phyloP scores from a whole-genome alignment of 805 yeast genomes.

The Yarrowia sp. region DNA sequence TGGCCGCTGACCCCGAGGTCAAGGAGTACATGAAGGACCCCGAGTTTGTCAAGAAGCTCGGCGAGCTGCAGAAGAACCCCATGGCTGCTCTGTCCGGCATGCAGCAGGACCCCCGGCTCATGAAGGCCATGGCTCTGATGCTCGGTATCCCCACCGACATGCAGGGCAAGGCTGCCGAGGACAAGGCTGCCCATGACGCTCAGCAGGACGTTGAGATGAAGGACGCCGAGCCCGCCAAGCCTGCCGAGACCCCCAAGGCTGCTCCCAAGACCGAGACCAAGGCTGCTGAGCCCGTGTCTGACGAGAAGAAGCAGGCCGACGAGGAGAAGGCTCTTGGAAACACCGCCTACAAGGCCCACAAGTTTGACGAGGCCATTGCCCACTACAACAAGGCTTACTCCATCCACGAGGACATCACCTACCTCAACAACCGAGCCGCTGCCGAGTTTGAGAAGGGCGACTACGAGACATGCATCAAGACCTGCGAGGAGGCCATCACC shows the following conservation, averaged over 20 bases:
- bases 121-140: constrained; percentile 81
- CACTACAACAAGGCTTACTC: constrained; percentile 86
- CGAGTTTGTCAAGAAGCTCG: constrained; percentile 64
- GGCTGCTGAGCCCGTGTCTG: constrained; percentile 35
- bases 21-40: constrained; percentile 87
- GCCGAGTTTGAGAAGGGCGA: constrained; percentile 97
- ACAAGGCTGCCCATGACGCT: constrained; percentile 26
- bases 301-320: constrained; percentile 40
- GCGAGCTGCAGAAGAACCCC: constrained; percentile 59
- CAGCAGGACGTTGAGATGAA: constrained; percentile 25
- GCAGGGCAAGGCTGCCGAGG: constrained; percentile 32
- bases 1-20: constrained; percentile 81
- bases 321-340: constrained; percentile 81
- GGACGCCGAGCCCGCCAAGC: constrained; percentile 30
- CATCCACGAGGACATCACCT: constrained; percentile 76
- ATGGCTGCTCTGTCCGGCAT: constrained; percentile 65
- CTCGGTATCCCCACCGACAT: constrained; percentile 67
- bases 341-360: constrained; percentile 73
- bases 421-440: constrained; percentile 93
- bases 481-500: constrained; percentile 80
- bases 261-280: constrained; percentile 35
- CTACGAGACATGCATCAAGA: constrained; percentile 74
- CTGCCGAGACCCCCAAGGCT: constrained; percentile 27
- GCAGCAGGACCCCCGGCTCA: constrained; percentile 76
- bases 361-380: constrained; percentile 90